phyloP scores from a whole-genome alignment of 2,329 filamentous ascomycete species.

The Lecanicillium sp. region DNA sequence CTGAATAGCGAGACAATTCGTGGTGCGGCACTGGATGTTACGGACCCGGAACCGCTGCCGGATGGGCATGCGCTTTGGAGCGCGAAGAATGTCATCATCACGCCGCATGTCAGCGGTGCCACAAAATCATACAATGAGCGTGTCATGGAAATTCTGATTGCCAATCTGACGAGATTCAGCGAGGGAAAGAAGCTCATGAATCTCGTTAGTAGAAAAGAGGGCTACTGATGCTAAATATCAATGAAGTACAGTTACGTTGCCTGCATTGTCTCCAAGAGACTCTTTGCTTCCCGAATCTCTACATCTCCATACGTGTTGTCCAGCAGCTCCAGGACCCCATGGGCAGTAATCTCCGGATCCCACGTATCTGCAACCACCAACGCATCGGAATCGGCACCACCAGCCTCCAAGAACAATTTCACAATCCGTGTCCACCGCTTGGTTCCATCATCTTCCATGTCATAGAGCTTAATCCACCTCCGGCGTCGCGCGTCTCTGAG shows the following conservation, averaged over 20 bases:
- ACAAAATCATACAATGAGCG: slow-evolving; percentile 32
- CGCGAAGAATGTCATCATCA: slow-evolving; percentile 59
- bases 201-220: slow-evolving; percentile 27
- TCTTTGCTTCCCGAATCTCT: slow-evolving; percentile 12
- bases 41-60: slow-evolving; percentile 71
- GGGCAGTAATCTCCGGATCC: slow-evolving; percentile 20
- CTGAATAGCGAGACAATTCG: slow-evolving; percentile 37
- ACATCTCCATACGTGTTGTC: slow-evolving; percentile 16
- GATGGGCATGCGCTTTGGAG: slow-evolving; percentile 61
- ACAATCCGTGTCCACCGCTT: slow-evolving; percentile 21
- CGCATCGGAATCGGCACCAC: slow-evolving; percentile 17
- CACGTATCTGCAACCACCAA: slow-evolving; percentile 18
- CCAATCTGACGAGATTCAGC: slow-evolving; percentile 31
- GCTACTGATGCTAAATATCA: slow-evolving; percentile 14
- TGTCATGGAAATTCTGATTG: slow-evolving; percentile 32
- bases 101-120: slow-evolving; percentile 39
- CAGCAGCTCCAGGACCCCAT: slow-evolving; percentile 19
- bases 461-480: slow-evolving; percentile 22
- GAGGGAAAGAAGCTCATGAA: slow-evolving; percentile 32
- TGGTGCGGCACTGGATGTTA: slow-evolving; percentile 71
- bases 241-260: neutral
- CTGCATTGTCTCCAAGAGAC: slow-evolving; percentile 7
- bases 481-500: slow-evolving; percentile 21
- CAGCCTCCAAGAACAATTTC: slow-evolving; percentile 16
- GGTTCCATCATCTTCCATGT: slow-evolving; percentile 18